Base-by-base conservation (phyloP, 73 alveolate species). In the Tetrahymena borealis region DNA sequence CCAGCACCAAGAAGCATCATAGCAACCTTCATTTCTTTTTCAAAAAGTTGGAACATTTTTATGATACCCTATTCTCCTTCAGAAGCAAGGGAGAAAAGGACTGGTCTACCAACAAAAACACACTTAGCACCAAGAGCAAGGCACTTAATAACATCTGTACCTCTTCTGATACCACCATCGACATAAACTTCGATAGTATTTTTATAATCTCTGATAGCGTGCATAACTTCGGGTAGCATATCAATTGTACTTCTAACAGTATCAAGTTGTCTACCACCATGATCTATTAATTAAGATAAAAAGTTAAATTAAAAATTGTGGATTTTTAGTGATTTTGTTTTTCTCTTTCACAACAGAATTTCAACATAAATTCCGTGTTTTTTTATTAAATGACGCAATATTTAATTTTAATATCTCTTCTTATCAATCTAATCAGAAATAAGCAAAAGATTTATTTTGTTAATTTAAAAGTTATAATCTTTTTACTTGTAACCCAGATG, bases 111-210 rank as follows among this genome's bases (percentile, higher is more conserved):
- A 20, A 98, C 32, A 91, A 97, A 98, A 32, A 98, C 99, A 20
- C 97, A 97, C 41, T 91, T 79, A 12, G 99, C 99, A 18, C 99
- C 99, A 32, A 98, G 85, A 40, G 99, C 98, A 15, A 98, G 93
- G 1, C 99, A 98, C 91, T 98, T 98, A 39, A 95, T 90, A 7
- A 96, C 98, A 93, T 98, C 99, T 32, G 98, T 94, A 85, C 99
- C 99, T 90, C 98, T 94, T 93, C 99, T 97, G 32, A 98, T 96
- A 32, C 99, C 99, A 15, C 99, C 98, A 96, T 98, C 99, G 39
- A 90, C 94, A 90, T 94, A 96, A n/a, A 94, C 96, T 90, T 96
- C 98, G 13, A 95, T 38, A 78, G 91, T 91, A 43, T 94, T 94
- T 5, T 94, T 96, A 35, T 60, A 60, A 60, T 60, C 85, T 35